Evolutionary conservation across 2,329 filamentous ascomycete species (phyloP).

Genomic region (Blastomyces silverae): DNA sequence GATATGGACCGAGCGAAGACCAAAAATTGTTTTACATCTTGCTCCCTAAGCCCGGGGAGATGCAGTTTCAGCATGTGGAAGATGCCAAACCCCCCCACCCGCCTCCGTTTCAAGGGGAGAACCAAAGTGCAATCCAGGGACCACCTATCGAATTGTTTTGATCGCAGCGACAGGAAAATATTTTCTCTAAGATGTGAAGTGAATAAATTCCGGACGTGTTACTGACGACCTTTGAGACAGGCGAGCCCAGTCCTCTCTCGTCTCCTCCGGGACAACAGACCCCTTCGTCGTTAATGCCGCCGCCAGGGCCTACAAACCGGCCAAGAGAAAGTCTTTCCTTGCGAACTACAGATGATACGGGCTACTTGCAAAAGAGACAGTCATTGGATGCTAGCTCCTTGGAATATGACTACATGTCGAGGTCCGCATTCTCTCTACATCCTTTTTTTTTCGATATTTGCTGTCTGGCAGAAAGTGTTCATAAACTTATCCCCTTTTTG

Average conservation of each 20-base stretch:
- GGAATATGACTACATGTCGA: constrained; percentile 66
- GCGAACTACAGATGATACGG: constrained; percentile 49
- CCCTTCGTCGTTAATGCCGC: constrained; percentile 32
- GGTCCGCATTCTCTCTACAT: constrained; percentile 49
- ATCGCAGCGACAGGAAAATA: not conserved
- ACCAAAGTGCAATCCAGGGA: not conserved
- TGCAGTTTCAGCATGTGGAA: not conserved
- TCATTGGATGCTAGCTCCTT: constrained; percentile 66
- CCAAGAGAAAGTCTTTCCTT: constrained; percentile 45
- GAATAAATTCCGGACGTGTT: not conserved
- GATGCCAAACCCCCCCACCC: not conserved
- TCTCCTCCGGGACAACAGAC: constrained; percentile 35
- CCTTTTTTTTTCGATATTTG: constrained; percentile 5
- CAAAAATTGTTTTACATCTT: not conserved
- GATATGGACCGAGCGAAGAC: not conserved
- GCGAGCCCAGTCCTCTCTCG: constrained; percentile 37
- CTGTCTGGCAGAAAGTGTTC: not conserved
- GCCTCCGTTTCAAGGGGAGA: not conserved
- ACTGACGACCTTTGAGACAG: constrained; percentile 23
- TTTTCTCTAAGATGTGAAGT: not conserved
- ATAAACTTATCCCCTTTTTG: constrained; percentile 13
- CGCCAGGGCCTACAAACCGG: constrained; percentile 43
- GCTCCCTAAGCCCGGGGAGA: not conserved
- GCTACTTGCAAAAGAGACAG: constrained; percentile 59
- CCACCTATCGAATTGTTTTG: not conserved